Conservation (phyloP, 768 basidiomycete species). For the Termitomyces sp. region DNA sequence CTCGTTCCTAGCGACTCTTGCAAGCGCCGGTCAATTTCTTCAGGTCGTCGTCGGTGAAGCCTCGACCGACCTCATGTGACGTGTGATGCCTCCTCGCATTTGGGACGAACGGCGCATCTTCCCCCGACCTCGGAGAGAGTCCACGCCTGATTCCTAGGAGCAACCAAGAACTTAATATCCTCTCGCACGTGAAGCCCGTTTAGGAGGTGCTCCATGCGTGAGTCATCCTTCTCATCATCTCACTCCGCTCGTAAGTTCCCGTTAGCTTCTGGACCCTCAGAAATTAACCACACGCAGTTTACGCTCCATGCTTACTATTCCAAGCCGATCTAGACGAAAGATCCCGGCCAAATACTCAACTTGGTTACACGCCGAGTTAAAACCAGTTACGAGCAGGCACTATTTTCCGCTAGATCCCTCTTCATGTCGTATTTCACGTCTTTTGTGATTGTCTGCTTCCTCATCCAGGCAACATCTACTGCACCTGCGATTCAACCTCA, state of each 20-base stretch:
- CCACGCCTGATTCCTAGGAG: neutral
- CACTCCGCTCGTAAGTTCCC: too few species aligned
- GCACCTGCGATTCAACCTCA: constrained; percentile 6
- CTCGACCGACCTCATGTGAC: neutral
- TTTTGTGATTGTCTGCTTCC: neutral
- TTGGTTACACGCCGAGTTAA: neutral
- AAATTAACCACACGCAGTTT: neutral
- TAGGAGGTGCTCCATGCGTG: neutral
- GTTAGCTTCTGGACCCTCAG: neutral
- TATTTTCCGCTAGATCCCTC: neutral
- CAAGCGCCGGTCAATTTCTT: neutral
- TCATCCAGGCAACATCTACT: constrained; percentile 1
- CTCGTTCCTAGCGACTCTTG: neutral
- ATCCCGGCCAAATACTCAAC: neutral
- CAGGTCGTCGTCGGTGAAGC: neutral
- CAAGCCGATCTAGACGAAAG: neutral
- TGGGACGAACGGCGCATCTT: neutral
- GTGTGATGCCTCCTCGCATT: neutral
- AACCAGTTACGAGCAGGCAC: neutral
- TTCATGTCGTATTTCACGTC: constrained; percentile 3
- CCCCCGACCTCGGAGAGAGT: neutral
- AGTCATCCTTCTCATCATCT: neutral
- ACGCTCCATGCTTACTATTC: neutral
- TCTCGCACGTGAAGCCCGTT: neutral
- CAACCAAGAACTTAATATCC: neutral